Evolutionary conservation across 768 basidiomycete species (phyloP), one percentile per base, ranked within the genome.

Genomic region (Rossbeevera mucosa): DNA sequence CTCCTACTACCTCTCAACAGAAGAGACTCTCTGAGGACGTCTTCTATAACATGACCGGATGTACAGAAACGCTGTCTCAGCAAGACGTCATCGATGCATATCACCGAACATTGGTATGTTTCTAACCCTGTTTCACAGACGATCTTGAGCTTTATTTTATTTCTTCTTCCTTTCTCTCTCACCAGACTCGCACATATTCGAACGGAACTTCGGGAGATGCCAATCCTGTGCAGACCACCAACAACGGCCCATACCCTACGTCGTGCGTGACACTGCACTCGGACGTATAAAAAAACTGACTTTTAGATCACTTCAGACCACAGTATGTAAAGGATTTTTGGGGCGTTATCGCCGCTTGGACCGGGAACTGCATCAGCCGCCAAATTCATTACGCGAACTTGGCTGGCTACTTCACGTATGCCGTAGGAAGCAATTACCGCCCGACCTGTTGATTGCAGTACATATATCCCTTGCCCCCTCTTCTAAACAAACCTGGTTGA

Each of bases 241-340:
- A 50, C 20, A 16, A 54, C 22, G 61, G 61, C 38, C 62, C 62
- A 16, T 63, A 62, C 29, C 61, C 62, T 18, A 63, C 60, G 7
- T 58, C 61, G 53, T 63, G 26, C 47, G 59, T 31, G 24, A 33
- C 26, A 20, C 7, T 4, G 5, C 14, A 4, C 13, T 40, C 14
- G 18, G 25, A 21, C 16, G 12, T 33, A 29, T 0, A 12, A 7
- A 9, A n/a, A 18, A 53, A 3, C 24, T 52, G 9, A 56, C 42
- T n/a, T 21, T 2, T 18, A 5, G 20, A 38, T 46, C 7, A 22
- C 11, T 11, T 40, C 25, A 63, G 63, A 3, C 5, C 41, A 18
- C 47, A 59, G 38, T 65, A 65, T 25, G 52, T 64, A n/a, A 51
- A 52, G 25, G 59, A 48, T 16, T 59, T 63, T 44, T 64, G 64